phyloP scores from a whole-genome alignment of 2,329 filamentous ascomycete species.

The Orbilia javanica region DNA sequence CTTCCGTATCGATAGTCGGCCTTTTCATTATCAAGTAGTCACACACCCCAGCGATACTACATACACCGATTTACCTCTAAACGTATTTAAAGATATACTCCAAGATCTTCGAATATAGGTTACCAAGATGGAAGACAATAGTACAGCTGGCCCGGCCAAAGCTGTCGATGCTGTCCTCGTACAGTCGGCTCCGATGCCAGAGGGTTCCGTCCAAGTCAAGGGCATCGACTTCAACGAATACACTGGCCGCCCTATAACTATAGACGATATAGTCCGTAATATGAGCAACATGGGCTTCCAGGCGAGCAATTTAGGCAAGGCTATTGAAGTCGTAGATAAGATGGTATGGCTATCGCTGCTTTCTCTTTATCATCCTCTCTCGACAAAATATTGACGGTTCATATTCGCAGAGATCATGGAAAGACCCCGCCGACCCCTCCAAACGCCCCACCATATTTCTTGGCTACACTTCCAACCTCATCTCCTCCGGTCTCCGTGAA shows the following conservation, averaged over 20 bases:
- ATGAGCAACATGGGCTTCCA: constrained; percentile 91
- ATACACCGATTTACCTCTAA: neutral
- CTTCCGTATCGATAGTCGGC: constrained; percentile 53
- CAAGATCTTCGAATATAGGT: neutral
- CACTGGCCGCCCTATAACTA: constrained; percentile 80
- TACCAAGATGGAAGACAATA: constrained; percentile 24
- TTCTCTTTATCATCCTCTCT: neutral
- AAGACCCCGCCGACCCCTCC: constrained; percentile 78
- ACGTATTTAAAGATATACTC: neutral
- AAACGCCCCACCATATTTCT: constrained; percentile 92
- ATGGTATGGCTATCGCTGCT: constrained; percentile 76
- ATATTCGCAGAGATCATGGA: constrained; percentile 76
- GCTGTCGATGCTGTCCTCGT: constrained; percentile 78
- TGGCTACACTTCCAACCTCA: constrained; percentile 96
- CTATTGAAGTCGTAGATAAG: constrained; percentile 90
- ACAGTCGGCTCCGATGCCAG: constrained; percentile 83
- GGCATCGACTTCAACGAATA: constrained; percentile 93
- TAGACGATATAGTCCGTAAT: constrained; percentile 82
- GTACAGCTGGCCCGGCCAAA: constrained; percentile 16
- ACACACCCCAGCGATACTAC: neutral
- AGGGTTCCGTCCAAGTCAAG: constrained; percentile 76
- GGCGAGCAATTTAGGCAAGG: constrained; percentile 83
- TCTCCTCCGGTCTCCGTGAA: constrained; percentile 92
- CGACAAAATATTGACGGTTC: neutral
- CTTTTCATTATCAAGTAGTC: constrained; percentile 48